Evolutionary conservation across 345 rosid genomes (phyloP), one percentile per base, ranked within the genome.

Genomic region (Ceriops decandra): DNA sequence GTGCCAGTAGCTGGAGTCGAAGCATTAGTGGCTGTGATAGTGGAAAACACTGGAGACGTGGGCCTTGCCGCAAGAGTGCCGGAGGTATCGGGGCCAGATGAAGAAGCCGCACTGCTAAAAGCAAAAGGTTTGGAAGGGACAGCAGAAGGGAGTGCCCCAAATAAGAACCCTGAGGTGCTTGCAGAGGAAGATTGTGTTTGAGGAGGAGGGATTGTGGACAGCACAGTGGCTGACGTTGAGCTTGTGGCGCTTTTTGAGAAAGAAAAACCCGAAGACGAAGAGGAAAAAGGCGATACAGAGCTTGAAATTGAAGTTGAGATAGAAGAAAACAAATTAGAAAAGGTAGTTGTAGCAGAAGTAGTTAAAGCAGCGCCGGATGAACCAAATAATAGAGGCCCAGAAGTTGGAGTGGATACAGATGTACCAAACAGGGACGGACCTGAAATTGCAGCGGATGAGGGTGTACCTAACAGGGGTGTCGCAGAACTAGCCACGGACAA

Each of bases 251-350:
- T 72, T 71, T 78, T 83, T 2, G 63, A 28, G 52, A 81, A 79
- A 35, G 84, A 76, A 76, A 83, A 84, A 21, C 82, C 91, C 0
- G 88, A 47, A 52, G 90, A 74, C 61, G 89, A 66, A 32, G 82
- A 76, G 2, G 80, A 61, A 76, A 76, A 78, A 57, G 82, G 70
- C 51, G 85, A 76, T 52, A 76, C 63, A 17, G 85, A 30, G 62
- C 68, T 66, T 13, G 72, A 52, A 68, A 24, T 69, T 27, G 79
- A 66, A 46, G 67, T 62, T 8, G 79, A 68, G 57, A 61, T 54
- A 4, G 76, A 64, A 26, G 73, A 33, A 35, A 78, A 63, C 27
- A 75, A 47, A 56, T 73, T 68, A 24, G 70, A 52, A 17, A 70
- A 61, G 11, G 79, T 47, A 46, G 77, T 77, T 36, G 83, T 21